Conservation (phyloP, 73 alveolate genomes). For the Durusdinium trenchii region DNA sequence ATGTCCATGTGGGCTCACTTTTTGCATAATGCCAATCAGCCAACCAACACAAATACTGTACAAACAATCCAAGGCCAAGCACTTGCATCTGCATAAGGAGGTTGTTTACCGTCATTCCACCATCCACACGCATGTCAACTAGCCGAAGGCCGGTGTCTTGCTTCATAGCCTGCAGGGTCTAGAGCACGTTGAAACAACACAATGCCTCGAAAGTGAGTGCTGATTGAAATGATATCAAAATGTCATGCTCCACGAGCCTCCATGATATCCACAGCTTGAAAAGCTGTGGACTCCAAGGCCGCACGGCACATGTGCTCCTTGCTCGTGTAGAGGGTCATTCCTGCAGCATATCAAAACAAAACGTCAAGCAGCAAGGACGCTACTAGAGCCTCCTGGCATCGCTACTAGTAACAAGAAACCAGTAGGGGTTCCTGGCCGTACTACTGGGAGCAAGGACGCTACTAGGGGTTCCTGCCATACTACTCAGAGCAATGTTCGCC, state of each 20-base stretch:
- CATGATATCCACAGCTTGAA: conserved; percentile 97
- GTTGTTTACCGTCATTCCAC: conserved; percentile 97
- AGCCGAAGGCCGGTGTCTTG: conserved; percentile 96
- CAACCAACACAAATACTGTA: background rate
- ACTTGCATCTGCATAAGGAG: conserved; percentile 96
- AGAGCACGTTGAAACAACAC: background rate
- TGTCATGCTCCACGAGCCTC: background rate
- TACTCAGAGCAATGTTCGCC: too few species aligned
- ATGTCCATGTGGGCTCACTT: background rate
- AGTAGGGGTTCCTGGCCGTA: too few species aligned
- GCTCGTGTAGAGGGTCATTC: conserved; percentile 95
- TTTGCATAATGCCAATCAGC: background rate
- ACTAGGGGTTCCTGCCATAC: too few species aligned
- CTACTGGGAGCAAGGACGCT: too few species aligned
- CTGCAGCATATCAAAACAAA: background rate
- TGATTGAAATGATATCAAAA: background rate
- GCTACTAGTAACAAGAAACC: too few species aligned
- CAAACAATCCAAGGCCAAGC: background rate
- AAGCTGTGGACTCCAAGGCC: conserved; percentile 96
- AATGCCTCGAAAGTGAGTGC: background rate
- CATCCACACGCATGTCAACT: conserved; percentile 96
- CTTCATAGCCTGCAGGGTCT: conserved; percentile 95
- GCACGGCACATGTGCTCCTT: conserved; percentile 97
- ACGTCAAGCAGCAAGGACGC: background rate
- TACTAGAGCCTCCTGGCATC: too few species aligned